A percentile compares a stretch with the other conserved stretches of the same genome.
phyloP scores from a whole-genome alignment of 345 rosid species.

The Populus tremula region DNA sequence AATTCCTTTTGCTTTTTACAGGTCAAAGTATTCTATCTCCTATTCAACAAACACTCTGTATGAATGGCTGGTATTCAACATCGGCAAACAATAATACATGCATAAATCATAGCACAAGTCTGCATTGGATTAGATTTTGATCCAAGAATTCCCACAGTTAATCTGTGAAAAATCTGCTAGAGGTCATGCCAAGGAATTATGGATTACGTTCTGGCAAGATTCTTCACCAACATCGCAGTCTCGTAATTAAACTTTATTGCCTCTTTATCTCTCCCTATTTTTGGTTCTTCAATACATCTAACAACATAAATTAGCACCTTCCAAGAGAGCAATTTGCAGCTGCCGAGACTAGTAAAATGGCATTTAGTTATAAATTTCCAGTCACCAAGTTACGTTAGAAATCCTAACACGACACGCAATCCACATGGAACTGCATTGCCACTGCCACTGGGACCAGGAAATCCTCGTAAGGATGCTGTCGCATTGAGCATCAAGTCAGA shows the following conservation, averaged over 20 bases:
- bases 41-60: neutral
- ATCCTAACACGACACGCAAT: conserved; percentile 28
- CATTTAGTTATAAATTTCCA: conserved; percentile 21
- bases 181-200: neutral
- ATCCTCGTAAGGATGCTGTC: conserved; percentile 4
- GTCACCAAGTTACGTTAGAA: conserved; percentile 7
- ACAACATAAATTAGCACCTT: neutral
- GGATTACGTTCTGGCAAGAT: neutral
- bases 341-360: conserved; percentile 9
- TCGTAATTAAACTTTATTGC: neutral
- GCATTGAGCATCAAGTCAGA: conserved; percentile 20
- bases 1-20: neutral
- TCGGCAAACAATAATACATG: neutral
- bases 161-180: neutral
- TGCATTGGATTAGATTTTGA: neutral
- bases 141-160: neutral
- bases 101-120: neutral
- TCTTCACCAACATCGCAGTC: neutral
- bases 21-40: neutral
- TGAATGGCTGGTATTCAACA: neutral
- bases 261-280: neutral
- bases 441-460: conserved; percentile 11
- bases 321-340: conserved; percentile 7
- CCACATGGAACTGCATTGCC: conserved; percentile 2
- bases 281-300: neutral